Evolutionary conservation across 2,329 filamentous ascomycete genomes (phyloP).

Genomic region (Trichoderma afroharzianum): DNA sequence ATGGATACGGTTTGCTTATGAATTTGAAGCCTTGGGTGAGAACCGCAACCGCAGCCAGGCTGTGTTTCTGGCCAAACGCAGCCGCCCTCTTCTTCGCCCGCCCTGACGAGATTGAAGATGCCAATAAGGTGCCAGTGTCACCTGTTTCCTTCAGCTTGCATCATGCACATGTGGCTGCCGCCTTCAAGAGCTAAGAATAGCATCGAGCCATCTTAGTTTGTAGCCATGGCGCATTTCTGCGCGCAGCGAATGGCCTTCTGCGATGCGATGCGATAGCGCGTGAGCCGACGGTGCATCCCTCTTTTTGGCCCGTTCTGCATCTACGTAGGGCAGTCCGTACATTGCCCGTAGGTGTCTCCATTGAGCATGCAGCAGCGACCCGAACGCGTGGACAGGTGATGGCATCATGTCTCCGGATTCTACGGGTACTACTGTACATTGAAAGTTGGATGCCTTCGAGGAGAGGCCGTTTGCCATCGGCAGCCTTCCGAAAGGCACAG

Average conservation of each 20-base stretch:
- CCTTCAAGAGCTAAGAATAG: slow-evolving; percentile 10
- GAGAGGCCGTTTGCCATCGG: background rate
- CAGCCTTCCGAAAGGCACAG: background rate
- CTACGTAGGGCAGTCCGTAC: background rate
- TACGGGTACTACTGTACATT: background rate
- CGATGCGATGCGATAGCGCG: background rate
- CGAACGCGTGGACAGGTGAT: background rate
- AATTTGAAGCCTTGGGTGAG: background rate
- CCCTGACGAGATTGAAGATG: background rate
- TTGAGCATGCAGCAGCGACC: background rate
- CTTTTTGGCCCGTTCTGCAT: background rate
- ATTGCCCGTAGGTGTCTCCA: background rate
- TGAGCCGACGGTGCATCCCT: slow-evolving; percentile 9
- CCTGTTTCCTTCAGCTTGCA: background rate
- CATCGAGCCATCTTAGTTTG: background rate
- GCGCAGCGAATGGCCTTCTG: background rate
- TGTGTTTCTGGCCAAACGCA: background rate
- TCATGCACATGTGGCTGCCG: slow-evolving; percentile 8
- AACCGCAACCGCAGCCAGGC: background rate
- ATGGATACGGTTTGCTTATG: background rate
- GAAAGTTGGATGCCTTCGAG: background rate
- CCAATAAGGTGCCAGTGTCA: background rate
- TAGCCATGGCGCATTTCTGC: background rate
- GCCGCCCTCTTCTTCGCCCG: background rate
- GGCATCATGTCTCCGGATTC: background rate